phyloP scores from a whole-genome alignment of 2,329 filamentous ascomycete species.

The Acephala macrosclerotiorum region DNA sequence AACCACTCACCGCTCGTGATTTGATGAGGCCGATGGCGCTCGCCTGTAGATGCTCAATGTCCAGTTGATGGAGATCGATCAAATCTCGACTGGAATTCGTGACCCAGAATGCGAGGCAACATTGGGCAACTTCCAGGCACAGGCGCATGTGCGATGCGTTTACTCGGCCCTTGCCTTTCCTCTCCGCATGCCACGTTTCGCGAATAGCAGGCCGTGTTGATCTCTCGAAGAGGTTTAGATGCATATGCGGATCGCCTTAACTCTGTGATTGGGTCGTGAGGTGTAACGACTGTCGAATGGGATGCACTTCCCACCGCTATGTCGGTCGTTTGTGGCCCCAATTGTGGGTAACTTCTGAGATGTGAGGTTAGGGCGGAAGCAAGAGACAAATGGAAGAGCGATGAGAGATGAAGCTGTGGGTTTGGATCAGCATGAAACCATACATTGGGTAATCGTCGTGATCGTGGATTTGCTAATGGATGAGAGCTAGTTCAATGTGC shows the following conservation, averaged over 20 bases:
- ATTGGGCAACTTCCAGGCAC: slow-evolving; percentile 33
- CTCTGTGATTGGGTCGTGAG: slow-evolving; percentile 23
- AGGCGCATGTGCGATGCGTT: slow-evolving; percentile 21
- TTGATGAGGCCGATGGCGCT: no score
- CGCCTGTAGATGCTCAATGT: neutral
- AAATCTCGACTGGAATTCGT: neutral
- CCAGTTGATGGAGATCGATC: neutral
- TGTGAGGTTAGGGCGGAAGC: slow-evolving; percentile 22
- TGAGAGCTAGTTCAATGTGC: slow-evolving; percentile 1
- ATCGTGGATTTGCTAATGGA: slow-evolving; percentile 11
- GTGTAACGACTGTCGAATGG: slow-evolving; percentile 15
- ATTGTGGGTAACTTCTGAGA: slow-evolving; percentile 18
- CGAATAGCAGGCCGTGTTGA: slow-evolving; percentile 23
- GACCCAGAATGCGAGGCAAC: slow-evolving; percentile 1
- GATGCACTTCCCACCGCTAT: slow-evolving; percentile 10
- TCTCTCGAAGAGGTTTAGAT: slow-evolving; percentile 27
- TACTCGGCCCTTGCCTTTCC: slow-evolving; percentile 14
- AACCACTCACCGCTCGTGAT: neutral
- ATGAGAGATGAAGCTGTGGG: slow-evolving; percentile 15
- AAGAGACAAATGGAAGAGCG: slow-evolving; percentile 20
- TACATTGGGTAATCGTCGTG: slow-evolving; percentile 4
- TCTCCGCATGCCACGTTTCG: slow-evolving; percentile 38
- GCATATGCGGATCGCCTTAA: slow-evolving; percentile 28
- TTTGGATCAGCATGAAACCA: slow-evolving; percentile 17
- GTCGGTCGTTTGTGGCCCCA: slow-evolving; percentile 2